phyloP scores from a whole-genome alignment of 2,329 filamentous ascomycete genomes.

The Penicillium sp. region DNA sequence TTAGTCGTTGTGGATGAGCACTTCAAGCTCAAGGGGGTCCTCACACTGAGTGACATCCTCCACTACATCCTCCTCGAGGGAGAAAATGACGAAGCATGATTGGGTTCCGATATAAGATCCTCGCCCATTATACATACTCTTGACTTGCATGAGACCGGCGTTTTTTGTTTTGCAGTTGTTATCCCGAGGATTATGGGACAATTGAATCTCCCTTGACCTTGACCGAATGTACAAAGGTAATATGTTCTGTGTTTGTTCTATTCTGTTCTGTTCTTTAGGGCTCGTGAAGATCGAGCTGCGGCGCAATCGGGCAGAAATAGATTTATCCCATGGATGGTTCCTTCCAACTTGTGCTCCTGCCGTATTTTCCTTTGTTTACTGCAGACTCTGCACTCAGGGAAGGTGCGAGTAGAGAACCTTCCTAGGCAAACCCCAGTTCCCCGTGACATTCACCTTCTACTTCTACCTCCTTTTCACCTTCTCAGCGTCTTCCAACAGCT shows the following conservation, averaged over 20 bases:
- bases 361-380: neutral
- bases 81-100: constrained; percentile 61
- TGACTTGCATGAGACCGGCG: constrained; percentile 40
- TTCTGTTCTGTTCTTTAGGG: neutral
- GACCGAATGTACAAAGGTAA: constrained; percentile 36
- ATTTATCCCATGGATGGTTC: too few species aligned
- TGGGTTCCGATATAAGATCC: constrained; percentile 4
- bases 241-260: constrained; percentile 15
- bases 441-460: too few species aligned
- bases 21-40: constrained; percentile 80
- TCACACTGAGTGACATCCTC: constrained; percentile 94
- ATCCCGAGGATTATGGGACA: constrained; percentile 5
- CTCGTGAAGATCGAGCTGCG: constrained; percentile 3
- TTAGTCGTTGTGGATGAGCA: constrained; percentile 92
- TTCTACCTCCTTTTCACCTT: too few species aligned
- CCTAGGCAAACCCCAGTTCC: too few species aligned
- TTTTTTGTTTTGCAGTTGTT: constrained; percentile 26
- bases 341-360: neutral
- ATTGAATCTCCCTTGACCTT: constrained; percentile 16
- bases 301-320: constrained; percentile 34
- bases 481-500: too few species aligned
- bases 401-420: too few species aligned
- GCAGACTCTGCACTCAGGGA: too few species aligned
- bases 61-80: constrained; percentile 89
- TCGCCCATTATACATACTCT: constrained; percentile 26